Evolutionary conservation across 441 rosid genomes (phyloP), one percentile per base, ranked within the genome.

Genomic region (Populus hybrid): DNA sequence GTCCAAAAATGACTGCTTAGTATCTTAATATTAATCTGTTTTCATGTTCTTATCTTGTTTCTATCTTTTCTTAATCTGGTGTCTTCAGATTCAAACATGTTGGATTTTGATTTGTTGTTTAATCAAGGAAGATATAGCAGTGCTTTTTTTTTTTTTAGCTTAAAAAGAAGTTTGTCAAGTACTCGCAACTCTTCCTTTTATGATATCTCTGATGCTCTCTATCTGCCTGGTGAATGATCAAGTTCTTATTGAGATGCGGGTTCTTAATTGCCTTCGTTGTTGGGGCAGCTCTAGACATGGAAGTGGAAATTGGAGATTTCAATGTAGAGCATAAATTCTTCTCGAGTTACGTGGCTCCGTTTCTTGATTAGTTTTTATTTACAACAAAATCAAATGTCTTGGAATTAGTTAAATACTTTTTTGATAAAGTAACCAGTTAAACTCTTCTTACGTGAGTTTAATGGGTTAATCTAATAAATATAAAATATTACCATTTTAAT

Each of bases 81-180:
- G 82, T 67, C 78, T 83, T 23, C 75, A 81, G 76, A 77, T 78
- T 81, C 76, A 71, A 83, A 65, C 26, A 12, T 81, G 42, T 83
- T 80, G 84, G 87, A 82, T 84, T 83, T 86, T 85, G 84, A 84
- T 83, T 85, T 85, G 85, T 80, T 86, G 86, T 83, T 34, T 69
- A 73, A 75, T 77, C 78, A 82, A 84, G 83, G 85, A 83, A 82
- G 83, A 84, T 85, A 77, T 74, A 68, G 65, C 70, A 76, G 81
- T 80, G 83, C 70, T 12, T 40, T 2, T 36, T 8, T 40, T 42
- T 75, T 76, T 71, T 67, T 42, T 67, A 42, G 50, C 12, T 53
- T 72, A 72, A 71, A 72, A 57, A 73, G 63, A 72, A 40, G 21
- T 59, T 8, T 63, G 14, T 40, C 50, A 40, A 7, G 19, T 18